A percentile compares a stretch with the other conserved stretches of the same genome.
phyloP scores from a whole-genome alignment of 805 yeast genomes.

The Yamadazyma tumulicola region DNA sequence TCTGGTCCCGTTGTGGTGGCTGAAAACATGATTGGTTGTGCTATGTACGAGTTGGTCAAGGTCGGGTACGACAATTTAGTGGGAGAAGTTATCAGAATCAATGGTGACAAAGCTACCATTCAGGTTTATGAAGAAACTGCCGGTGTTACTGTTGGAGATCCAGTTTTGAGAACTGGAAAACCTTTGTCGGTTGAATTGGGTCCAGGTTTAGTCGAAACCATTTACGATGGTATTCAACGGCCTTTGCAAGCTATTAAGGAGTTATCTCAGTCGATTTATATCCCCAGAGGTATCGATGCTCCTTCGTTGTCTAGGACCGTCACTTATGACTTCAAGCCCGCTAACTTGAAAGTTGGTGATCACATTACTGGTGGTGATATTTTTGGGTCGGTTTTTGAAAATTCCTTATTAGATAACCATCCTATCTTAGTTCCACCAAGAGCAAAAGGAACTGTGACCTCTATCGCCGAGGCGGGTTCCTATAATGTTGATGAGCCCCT shows the following conservation, averaged over 20 bases:
- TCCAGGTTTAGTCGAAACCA: conserved; percentile 99
- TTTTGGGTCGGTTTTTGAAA: conserved; percentile 90
- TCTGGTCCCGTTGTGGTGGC: conserved; percentile 98
- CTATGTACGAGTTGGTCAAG: conserved; percentile 98
- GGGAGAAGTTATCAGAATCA: conserved; percentile 97
- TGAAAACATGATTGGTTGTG: conserved; percentile 98
- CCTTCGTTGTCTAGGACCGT: conserved; percentile 86
- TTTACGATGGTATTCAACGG: conserved; percentile 99
- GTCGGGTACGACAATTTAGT: conserved; percentile 97
- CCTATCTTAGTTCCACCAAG: conserved; percentile 95
- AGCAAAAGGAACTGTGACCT: conserved; percentile 95
- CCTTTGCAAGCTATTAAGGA: conserved; percentile 93
- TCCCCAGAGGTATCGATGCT: conserved; percentile 97
- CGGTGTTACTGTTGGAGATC: conserved; percentile 99
- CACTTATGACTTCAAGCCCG: conserved; percentile 86
- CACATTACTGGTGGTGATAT: conserved; percentile 98
- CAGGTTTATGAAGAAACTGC: conserved; percentile 99
- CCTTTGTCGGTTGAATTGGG: conserved; percentile 99
- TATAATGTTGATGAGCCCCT: conserved; percentile 87
- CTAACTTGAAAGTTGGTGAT: conserved; percentile 80
- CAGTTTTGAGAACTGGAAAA: conserved; percentile 96
- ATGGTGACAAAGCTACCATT: conserved; percentile 93
- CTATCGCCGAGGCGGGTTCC: conserved; percentile 85
- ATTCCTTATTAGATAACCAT: conserved; percentile 88
- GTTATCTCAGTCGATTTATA: conserved; percentile 84